Conservation (phyloP, 1,284 basidiomycete genomes). For the Malassezia psittaci region DNA sequence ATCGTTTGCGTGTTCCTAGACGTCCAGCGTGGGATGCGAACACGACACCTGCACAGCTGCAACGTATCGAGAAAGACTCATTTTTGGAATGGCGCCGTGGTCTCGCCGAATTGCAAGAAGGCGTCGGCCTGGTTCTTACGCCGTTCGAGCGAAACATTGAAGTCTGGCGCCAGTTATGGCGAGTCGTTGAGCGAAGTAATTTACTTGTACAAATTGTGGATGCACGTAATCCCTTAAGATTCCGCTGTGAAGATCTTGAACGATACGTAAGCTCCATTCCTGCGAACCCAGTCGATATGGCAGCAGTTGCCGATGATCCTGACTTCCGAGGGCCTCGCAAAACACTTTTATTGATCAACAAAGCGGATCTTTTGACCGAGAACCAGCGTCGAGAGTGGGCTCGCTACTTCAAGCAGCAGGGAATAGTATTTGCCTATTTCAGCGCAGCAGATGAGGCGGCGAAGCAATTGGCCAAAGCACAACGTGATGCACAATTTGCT, state of each 20-base stretch:
- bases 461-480: conserved; percentile 53
- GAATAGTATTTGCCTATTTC: conserved; percentile 84
- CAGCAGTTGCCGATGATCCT: conserved; percentile 56
- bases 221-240: conserved; percentile 43
- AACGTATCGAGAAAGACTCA: conserved; percentile 39
- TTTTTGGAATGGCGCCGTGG: conserved; percentile 46
- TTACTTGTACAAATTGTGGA: conserved; percentile 47
- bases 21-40: conserved; percentile 37
- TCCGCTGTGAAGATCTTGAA: conserved; percentile 47
- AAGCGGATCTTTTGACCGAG: conserved; percentile 80
- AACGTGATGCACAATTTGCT: conserved; percentile 53
- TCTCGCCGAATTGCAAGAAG: conserved; percentile 44
- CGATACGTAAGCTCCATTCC: conserved; percentile 51
- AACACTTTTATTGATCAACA: conserved; percentile 83
- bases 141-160: conserved; percentile 48
- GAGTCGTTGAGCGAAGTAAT: conserved; percentile 45
- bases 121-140: conserved; percentile 44
- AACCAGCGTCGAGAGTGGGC: conserved; percentile 80
- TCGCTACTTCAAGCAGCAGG: conserved; percentile 75
- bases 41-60: conserved; percentile 42
- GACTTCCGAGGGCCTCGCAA: conserved; percentile 57
- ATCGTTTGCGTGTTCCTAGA: conserved; percentile 39
- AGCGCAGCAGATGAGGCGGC: conserved; percentile 83
- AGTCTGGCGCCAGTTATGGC: conserved; percentile 48
- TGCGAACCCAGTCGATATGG: conserved; percentile 77